Percentiles rank a stretch among this genome's conserved stretches.
These are phyloP conservation scores for Rhododendron vialii DNA, from an alignment of 148 eudicot genomes.

Conservation along the genomic window DNA sequence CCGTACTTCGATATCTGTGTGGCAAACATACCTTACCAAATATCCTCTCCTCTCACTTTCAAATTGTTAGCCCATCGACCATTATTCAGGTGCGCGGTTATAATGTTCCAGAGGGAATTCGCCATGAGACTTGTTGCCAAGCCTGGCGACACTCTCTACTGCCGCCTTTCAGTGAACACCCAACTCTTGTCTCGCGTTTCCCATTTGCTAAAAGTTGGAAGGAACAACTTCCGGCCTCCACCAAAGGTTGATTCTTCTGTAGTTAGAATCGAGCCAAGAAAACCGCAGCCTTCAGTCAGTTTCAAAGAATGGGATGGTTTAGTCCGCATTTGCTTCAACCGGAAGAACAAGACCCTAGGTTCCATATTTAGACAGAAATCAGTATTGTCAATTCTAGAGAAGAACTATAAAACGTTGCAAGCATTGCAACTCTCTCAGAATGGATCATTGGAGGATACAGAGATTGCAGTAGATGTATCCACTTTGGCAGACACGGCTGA, in stretches of 20 bases:
- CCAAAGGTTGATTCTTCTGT: conserved; percentile 97
- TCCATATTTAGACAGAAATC: conserved; percentile 70
- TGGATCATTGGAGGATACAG: conserved; percentile 29
- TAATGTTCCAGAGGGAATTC: conserved; percentile 91
- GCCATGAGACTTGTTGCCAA: conserved; percentile 96
- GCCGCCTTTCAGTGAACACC: conserved; percentile 85
- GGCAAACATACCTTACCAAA: conserved; percentile 89
- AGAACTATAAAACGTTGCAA: conserved; percentile 78
- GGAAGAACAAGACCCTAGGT: conserved; percentile 85
- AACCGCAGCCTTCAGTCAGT: conserved; percentile 64
- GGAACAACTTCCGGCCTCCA: conserved; percentile 88
- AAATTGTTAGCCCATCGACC: conserved; percentile 66
- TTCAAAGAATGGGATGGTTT: conserved; percentile 95
- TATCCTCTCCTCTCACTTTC: conserved; percentile 86
- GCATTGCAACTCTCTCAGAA: conserved; percentile 32
- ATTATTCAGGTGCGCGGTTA: conserved; percentile 76
- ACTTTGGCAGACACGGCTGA: conserved; percentile 34
- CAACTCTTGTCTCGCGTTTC: conserved; percentile 68
- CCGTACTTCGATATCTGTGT: conserved; percentile 92
- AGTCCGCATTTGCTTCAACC: conserved; percentile 68
- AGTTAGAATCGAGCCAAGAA: conserved; percentile 86
- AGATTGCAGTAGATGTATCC: conserved; percentile 24
- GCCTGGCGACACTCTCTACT: conserved; percentile 84
- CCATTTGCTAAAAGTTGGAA: conserved; percentile 89
- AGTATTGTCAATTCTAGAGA: conserved; percentile 60